Conservation (phyloP, 2,329 filamentous ascomycete species). For the Achaetomium macrosporum region DNA sequence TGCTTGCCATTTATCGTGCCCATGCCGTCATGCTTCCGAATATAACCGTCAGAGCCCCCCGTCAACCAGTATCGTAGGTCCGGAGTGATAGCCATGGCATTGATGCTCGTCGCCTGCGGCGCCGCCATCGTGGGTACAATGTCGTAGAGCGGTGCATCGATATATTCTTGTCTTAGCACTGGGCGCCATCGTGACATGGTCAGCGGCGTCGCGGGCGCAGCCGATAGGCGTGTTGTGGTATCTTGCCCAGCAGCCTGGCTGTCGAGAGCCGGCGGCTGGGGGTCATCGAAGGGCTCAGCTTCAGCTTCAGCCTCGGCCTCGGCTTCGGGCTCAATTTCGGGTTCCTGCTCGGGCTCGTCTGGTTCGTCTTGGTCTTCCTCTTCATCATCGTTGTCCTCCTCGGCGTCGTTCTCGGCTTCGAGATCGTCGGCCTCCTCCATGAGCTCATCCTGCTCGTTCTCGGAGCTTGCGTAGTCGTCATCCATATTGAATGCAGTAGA, state of each 20-base stretch:
- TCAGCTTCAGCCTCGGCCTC: conserved; percentile 26
- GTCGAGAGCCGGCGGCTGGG: conserved; percentile 23
- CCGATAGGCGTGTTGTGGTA: conserved; percentile 24
- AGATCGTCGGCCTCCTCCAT: conserved; percentile 45
- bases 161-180: conserved; percentile 66
- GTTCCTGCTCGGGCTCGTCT: conserved; percentile 26
- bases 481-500: conserved; percentile 24
- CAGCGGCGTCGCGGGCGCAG: conserved; percentile 28
- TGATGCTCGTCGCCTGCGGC: conserved; percentile 92
- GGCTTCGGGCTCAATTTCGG: conserved; percentile 18
- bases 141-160: conserved; percentile 78
- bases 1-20: conserved; percentile 94
- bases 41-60: conserved; percentile 90
- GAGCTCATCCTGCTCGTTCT: conserved; percentile 51
- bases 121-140: conserved; percentile 96
- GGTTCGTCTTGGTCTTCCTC: conserved; percentile 34
- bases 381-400: conserved; percentile 41
- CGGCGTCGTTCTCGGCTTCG: conserved; percentile 35
- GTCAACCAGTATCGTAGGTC: conserved; percentile 95
- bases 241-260: conserved; percentile 11
- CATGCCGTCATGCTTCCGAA: conserved; percentile 92
- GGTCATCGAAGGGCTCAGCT: conserved; percentile 35
- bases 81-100: conserved; percentile 83
- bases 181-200: conserved; percentile 45
- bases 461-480: conserved; percentile 37